phyloP scores from a whole-genome alignment of 371 early-diverging fungal species.

The Lichtheimia ornata region DNA sequence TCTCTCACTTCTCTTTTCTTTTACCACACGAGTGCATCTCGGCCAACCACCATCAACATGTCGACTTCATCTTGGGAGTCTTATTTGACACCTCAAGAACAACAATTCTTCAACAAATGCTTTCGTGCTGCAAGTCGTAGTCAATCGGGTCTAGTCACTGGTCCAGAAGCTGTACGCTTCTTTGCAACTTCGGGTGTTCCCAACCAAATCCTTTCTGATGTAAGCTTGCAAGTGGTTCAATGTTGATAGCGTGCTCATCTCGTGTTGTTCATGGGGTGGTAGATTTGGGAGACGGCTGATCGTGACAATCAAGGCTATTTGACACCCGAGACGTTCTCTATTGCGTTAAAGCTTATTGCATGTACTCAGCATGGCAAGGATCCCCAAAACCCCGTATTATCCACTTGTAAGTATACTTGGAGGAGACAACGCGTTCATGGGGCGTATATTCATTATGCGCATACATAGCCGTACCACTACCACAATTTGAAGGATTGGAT shows the following conservation, averaged over 20 bases:
- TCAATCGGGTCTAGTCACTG: constrained; percentile 70
- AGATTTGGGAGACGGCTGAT: constrained; percentile 88
- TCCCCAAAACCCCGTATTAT: constrained; percentile 32
- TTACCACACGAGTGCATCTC: not conserved
- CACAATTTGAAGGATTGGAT: constrained; percentile 57
- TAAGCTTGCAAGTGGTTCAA: constrained; percentile 21
- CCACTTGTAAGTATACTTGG: constrained; percentile 29
- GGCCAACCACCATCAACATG: not conserved
- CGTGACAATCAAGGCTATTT: constrained; percentile 73
- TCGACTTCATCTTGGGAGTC: constrained; percentile 14
- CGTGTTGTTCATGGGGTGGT: no score
- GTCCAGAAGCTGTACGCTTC: constrained; percentile 80
- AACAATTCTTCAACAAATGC: constrained; percentile 61
- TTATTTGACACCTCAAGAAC: constrained; percentile 54
- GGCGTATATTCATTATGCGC: not conserved
- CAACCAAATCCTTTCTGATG: constrained; percentile 72
- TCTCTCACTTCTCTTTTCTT: not conserved
- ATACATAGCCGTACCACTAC: constrained; percentile 47
- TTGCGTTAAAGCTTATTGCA: constrained; percentile 84
- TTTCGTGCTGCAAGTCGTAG: constrained; percentile 66
- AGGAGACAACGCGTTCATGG: no score
- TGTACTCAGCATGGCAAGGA: constrained; percentile 78
- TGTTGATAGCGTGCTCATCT: no score
- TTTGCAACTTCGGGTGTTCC: constrained; percentile 82
- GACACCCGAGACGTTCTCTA: constrained; percentile 68